These are phyloP conservation scores for Mycena citricolor DNA, from an alignment of 1,284 basidiomycete genomes.

Conservation along the genomic window DNA sequence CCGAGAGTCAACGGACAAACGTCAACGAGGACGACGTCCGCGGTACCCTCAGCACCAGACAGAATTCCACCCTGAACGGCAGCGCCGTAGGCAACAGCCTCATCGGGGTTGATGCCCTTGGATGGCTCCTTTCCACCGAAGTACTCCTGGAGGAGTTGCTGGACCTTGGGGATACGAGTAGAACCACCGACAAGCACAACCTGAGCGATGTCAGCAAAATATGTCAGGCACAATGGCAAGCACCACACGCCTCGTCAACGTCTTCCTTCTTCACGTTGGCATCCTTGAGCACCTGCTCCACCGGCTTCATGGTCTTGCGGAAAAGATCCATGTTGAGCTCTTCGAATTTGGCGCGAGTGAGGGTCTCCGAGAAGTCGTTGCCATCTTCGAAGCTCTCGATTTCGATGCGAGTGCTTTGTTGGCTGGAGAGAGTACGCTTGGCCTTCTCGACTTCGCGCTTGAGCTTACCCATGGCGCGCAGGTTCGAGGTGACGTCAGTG, in stretches of 20 bases:
- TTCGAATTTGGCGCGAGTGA: constrained; percentile 98
- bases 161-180: constrained; percentile 98
- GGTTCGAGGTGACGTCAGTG: constrained; percentile 84
- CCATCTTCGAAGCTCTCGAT: constrained; percentile 94
- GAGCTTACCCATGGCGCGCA: constrained; percentile 92
- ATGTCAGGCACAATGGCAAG: too few species aligned
- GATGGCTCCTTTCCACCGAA: constrained; percentile 90
- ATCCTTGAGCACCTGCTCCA: constrained; percentile 98
- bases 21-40: constrained; percentile 91
- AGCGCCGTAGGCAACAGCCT: constrained; percentile 95
- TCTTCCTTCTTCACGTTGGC: constrained; percentile 98
- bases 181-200: constrained; percentile 94
- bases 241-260: constrained; percentile 75
- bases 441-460: constrained; percentile 99
- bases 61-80: constrained; percentile 98
- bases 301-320: constrained; percentile 99
- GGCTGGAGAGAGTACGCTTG: constrained; percentile 94
- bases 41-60: constrained; percentile 81
- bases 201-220: constrained; percentile 31
- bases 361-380: constrained; percentile 95
- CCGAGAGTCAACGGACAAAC: constrained; percentile 93
- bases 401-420: constrained; percentile 84
- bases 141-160: constrained; percentile 93
- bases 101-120: constrained; percentile 94
- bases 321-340: constrained; percentile 99